Conservation (phyloP, 2,329 filamentous ascomycete genomes). For the Byssoonygena ceratinophila region DNA sequence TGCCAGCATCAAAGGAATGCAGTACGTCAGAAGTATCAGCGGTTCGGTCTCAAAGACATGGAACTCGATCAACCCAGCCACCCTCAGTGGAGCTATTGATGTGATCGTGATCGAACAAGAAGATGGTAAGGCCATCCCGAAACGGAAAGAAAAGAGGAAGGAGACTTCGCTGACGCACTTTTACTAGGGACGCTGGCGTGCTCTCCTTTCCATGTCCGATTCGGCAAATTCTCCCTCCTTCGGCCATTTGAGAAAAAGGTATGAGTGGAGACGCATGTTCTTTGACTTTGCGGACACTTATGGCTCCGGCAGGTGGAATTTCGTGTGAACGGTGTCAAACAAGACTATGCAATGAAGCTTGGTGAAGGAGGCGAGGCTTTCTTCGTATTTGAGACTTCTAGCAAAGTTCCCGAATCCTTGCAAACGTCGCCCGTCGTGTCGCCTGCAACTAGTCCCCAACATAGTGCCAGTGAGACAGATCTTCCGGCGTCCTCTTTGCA, state of each 20-base stretch:
- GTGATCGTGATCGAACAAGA: constrained; percentile 96
- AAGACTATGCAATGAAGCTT: constrained; percentile 95
- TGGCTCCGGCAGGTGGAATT: constrained; percentile 61
- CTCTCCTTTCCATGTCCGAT: constrained; percentile 96
- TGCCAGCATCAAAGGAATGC: constrained; percentile 52
- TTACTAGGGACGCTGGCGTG: constrained; percentile 59
- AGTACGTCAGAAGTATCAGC: constrained; percentile 93
- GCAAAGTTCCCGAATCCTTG: constrained; percentile 79
- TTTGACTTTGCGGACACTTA: neutral
- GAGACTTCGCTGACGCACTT: constrained; percentile 12
- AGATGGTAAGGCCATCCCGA: constrained; percentile 52
- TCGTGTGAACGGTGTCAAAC: constrained; percentile 80
- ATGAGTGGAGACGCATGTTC: constrained; percentile 10
- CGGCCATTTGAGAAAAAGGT: constrained; percentile 92
- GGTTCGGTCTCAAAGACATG: constrained; percentile 96
- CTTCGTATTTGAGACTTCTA: constrained; percentile 93
- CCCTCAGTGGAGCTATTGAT: constrained; percentile 93
- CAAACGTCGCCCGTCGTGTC: constrained; percentile 93
- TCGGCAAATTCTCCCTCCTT: constrained; percentile 94
- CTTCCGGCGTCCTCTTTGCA: constrained; percentile 30
- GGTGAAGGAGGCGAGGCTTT: constrained; percentile 96
- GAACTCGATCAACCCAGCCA: constrained; percentile 98
- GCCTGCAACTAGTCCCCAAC: constrained; percentile 67
- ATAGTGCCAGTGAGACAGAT: constrained; percentile 24
- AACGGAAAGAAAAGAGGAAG: neutral